phyloP scores from a whole-genome alignment of 176 grass and related monocot genomes.

The Hyparrhenia diplandra region DNA sequence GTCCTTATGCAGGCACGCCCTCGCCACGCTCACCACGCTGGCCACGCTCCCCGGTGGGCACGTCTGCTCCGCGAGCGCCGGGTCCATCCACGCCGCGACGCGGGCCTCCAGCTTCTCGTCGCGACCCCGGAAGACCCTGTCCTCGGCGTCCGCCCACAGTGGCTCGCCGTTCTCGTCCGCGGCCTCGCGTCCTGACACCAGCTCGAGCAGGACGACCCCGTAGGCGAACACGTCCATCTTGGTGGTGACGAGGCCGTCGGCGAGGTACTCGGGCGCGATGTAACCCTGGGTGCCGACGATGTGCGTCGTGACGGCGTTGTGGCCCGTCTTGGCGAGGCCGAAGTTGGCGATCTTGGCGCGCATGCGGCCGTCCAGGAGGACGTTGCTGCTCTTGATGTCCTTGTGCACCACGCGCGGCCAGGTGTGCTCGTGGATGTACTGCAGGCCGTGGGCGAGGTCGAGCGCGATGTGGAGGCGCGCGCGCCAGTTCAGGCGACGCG shows the following conservation, averaged over 20 bases:
- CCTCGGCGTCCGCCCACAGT: slow-evolving; percentile 73
- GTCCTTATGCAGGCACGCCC: slow-evolving; percentile 69
- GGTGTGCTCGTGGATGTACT: slow-evolving; percentile 99
- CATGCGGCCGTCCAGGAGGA: slow-evolving; percentile 69
- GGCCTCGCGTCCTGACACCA: slow-evolving; percentile 70
- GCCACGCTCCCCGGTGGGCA: slow-evolving; percentile 66
- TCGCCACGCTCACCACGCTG: slow-evolving; percentile 59
- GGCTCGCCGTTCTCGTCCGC: slow-evolving; percentile 43
- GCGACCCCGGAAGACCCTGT: slow-evolving; percentile 41
- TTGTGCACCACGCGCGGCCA: slow-evolving; percentile 99
- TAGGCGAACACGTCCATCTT: slow-evolving; percentile 98
- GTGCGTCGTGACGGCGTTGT: slow-evolving; percentile 93
- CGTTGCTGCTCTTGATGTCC: slow-evolving; percentile 97
- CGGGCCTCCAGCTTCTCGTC: slow-evolving; percentile 37
- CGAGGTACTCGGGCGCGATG: slow-evolving; percentile 93
- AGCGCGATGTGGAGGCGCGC: slow-evolving; percentile 75
- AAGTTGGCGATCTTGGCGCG: slow-evolving; percentile 99
- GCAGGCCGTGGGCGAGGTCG: slow-evolving; percentile 86
- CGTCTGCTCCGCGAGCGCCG: slow-evolving; percentile 57
- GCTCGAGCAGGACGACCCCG: slow-evolving; percentile 88
- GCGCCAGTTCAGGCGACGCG: slow-evolving; percentile 57
- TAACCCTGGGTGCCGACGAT: slow-evolving; percentile 95
- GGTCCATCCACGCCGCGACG: slow-evolving; percentile 72
- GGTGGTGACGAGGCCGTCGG: slow-evolving; percentile 86
- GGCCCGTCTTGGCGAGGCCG: slow-evolving; percentile 89